Conservation (phyloP, 2,329 filamentous ascomycete species). For the Colletotrichum sp. region DNA sequence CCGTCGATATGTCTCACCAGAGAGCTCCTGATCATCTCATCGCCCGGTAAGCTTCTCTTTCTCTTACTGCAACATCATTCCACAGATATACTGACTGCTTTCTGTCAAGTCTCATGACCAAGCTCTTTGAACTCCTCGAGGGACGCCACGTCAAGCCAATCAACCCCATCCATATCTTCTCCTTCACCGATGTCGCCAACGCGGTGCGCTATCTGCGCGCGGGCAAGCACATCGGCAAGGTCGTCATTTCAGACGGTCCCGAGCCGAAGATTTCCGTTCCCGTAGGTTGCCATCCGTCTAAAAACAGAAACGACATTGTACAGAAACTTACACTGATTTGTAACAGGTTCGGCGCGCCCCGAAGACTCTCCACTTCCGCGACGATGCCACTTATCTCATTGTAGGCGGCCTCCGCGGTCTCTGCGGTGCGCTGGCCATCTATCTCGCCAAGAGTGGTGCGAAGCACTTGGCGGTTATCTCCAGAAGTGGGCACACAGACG, state of each 20-base stretch:
- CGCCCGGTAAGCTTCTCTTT: too few species aligned
- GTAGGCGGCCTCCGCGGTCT: background rate
- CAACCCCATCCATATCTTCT: background rate
- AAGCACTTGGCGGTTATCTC: background rate
- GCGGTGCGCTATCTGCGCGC: background rate
- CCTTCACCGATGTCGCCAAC: background rate
- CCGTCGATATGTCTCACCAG: background rate
- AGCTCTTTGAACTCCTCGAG: conserved; percentile 13
- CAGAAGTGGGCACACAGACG: background rate
- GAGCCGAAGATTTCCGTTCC: background rate
- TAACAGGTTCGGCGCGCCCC: background rate
- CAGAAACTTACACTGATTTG: background rate
- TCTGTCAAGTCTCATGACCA: conserved; percentile 1
- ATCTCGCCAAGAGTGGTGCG: background rate
- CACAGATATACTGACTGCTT: too few species aligned
- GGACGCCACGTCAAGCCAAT: background rate
- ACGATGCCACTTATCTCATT: background rate
- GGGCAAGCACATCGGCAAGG: conserved; percentile 45
- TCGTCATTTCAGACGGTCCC: conserved; percentile 29
- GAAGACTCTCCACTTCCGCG: conserved; percentile 3
- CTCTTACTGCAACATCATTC: too few species aligned
- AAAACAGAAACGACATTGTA: too few species aligned
- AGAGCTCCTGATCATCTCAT: background rate
- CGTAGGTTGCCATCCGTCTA: background rate
- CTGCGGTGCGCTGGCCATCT: background rate